Base-by-base conservation (phyloP, 2,329 filamentous ascomycete species). In the Fusarium dimerum region DNA sequence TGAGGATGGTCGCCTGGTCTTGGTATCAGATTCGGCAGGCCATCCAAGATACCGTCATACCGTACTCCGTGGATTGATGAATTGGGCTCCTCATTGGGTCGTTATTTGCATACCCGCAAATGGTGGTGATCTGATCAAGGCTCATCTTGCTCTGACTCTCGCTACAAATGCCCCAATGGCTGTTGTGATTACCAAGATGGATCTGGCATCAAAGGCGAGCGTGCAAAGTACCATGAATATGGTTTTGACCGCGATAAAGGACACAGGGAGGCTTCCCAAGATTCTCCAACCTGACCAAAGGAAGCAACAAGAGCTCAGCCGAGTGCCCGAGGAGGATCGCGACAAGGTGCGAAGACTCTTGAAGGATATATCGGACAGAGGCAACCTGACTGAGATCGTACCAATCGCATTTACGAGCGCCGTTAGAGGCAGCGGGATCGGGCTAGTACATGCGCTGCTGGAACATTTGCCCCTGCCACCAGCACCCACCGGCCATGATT, bases 31-130 rank as follows among this genome's bases (percentile, higher is more conserved):
- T 71, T 95, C 93, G 43, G 93, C 93, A 15, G 94, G 94, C 0
- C 90, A 96, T 59, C 88, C 92, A 38, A 85, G 92, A 42, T 99
- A 94, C 71, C 84, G 92, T 44, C 86, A 94, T 50, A 97, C 93
- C 6, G 93, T 91, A 3, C 78, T 97, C 48, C 84, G 93, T 54
- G 92, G 92, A 1, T 78, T 99, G n/a, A 82, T 99, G 57, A 94
- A 92, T 43, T 97, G 94, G 92, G 89, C 90, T 38, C 94, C 94
- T 9, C 92, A 97, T 68, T 99, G 94, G 87, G 92, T 90, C 1
- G 71, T 96, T 18, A 79, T 97, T 2, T 97, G 95, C 61, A 85
- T 97, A 55, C 86, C 91, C 43, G 91, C 90, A 36, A 89, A 94
- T 9, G 84, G 86, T 40, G 78, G 89, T 41, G 88, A 94, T 62